These are phyloP conservation scores for Phialemonium atrogriseum DNA, from an alignment of 2,329 filamentous ascomycete genomes.

Conservation along the genomic window DNA sequence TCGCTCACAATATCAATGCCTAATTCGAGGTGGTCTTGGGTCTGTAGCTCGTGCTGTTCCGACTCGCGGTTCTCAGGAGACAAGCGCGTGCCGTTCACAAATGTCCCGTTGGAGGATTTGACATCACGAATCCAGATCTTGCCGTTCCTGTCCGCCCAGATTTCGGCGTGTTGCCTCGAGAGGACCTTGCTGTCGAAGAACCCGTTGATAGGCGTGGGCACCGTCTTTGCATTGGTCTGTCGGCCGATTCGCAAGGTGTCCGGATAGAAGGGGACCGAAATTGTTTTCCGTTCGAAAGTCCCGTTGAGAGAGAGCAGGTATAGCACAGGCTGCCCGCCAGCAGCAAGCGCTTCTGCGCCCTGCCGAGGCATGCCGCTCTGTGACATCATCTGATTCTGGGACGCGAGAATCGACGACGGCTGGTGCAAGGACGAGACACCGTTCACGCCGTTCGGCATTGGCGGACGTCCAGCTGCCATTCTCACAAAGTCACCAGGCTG, in stretches of 20 bases:
- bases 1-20: conserved; percentile 98
- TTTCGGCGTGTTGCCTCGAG: conserved; percentile 90
- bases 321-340: conserved; percentile 63
- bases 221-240: conserved; percentile 94
- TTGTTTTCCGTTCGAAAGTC: conserved; percentile 95
- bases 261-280: conserved; percentile 85
- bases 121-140: conserved; percentile 96
- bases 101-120: conserved; percentile 97
- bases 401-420: conserved; percentile 26
- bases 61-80: conserved; percentile 95
- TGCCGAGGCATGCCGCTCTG: conserved; percentile 53
- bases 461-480: conserved; percentile 25
- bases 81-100: conserved; percentile 85
- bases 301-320: conserved; percentile 87
- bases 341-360: conserved; percentile 51
- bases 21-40: conserved; percentile 84
- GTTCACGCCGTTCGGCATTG: conserved; percentile 33
- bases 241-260: conserved; percentile 91
- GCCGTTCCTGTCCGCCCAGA: conserved; percentile 78
- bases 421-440: conserved; percentile 30
- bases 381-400: conserved; percentile 27
- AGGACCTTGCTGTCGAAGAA: conserved; percentile 98
- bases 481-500: conserved; percentile 41
- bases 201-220: conserved; percentile 83
- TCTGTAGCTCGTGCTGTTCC: conserved; percentile 86